Evolutionary conservation across 768 basidiomycete species (phyloP).

Genomic region (Lactarius akahatsu): DNA sequence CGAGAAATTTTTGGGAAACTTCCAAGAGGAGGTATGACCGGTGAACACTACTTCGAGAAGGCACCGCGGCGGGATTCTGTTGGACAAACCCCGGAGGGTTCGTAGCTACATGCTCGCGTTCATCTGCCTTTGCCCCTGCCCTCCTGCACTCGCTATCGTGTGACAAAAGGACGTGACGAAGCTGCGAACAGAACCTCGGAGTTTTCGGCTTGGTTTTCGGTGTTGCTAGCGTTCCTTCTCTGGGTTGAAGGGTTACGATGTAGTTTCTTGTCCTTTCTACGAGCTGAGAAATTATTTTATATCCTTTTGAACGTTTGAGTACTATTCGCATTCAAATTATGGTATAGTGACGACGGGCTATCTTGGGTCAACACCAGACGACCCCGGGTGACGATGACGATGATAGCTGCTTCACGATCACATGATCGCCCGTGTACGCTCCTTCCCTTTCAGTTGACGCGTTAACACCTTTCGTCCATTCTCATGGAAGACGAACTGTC

Average conservation of each 20-base stretch:
- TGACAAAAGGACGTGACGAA: background rate
- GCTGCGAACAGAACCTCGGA: background rate
- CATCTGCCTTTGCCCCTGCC: background rate
- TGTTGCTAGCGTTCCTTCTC: background rate
- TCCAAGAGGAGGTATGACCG: constrained; percentile 37
- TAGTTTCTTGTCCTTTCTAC: background rate
- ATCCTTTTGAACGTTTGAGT: background rate
- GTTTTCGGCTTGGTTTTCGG: too few species aligned
- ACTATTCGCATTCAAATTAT: background rate
- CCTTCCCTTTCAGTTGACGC: too few species aligned
- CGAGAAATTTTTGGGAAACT: constrained; percentile 37
- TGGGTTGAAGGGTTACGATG: background rate
- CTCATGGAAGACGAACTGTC: constrained; percentile 1
- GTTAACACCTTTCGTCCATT: background rate
- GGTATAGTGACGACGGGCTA: background rate
- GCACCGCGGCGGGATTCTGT: constrained; percentile 30
- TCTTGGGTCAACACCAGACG: too few species aligned
- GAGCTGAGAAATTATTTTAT: background rate
- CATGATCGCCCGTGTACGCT: constrained; percentile 9
- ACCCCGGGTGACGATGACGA: too few species aligned
- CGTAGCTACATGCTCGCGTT: background rate
- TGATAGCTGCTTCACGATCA: constrained; percentile 3
- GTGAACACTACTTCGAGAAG: constrained; percentile 35
- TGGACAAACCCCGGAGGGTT: background rate
- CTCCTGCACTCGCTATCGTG: background rate